Evolutionary conservation across 2,329 filamentous ascomycete genomes (phyloP).

Genomic region (Pezizomycotina sp.): DNA sequence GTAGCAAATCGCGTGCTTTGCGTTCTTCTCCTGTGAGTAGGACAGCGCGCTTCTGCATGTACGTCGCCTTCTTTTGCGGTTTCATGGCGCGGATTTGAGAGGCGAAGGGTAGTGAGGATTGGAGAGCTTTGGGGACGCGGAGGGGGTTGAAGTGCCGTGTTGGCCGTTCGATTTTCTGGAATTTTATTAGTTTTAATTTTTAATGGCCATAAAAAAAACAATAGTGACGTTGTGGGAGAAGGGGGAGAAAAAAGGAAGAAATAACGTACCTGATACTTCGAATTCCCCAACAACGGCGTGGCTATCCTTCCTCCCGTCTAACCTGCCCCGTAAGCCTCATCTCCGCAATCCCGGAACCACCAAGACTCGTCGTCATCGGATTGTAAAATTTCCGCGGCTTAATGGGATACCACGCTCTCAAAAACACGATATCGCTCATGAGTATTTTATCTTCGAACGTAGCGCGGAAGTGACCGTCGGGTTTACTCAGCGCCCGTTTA

Average conservation of each 20-base stretch:
- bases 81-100: slow-evolving; percentile 73
- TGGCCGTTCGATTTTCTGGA: slow-evolving; percentile 39
- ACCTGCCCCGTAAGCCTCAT: slow-evolving; percentile 94
- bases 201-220: neutral
- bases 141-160: slow-evolving; percentile 64
- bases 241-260: neutral
- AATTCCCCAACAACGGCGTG: slow-evolving; percentile 69
- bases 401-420: slow-evolving; percentile 92
- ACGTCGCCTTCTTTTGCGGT: slow-evolving; percentile 64
- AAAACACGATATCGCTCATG: slow-evolving; percentile 89
- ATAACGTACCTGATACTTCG: slow-evolving; percentile 49
- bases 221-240: no score
- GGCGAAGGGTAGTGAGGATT: slow-evolving; percentile 76
- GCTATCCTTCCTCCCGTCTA: slow-evolving; percentile 57
- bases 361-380: slow-evolving; percentile 74
- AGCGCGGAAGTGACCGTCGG: slow-evolving; percentile 87
- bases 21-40: slow-evolving; percentile 65
- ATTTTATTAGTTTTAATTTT: slow-evolving; percentile 1
- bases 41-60: slow-evolving; percentile 92
- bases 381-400: slow-evolving; percentile 95
- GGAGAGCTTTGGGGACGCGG: slow-evolving; percentile 59
- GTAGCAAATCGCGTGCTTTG: slow-evolving; percentile 72
- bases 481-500: slow-evolving; percentile 83
- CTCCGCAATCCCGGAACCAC: slow-evolving; percentile 50
- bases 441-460: slow-evolving; percentile 98